Evolutionary conservation across 192 early-diverging fungal genomes (phyloP).

Genomic region (Linnemannia exigua): DNA sequence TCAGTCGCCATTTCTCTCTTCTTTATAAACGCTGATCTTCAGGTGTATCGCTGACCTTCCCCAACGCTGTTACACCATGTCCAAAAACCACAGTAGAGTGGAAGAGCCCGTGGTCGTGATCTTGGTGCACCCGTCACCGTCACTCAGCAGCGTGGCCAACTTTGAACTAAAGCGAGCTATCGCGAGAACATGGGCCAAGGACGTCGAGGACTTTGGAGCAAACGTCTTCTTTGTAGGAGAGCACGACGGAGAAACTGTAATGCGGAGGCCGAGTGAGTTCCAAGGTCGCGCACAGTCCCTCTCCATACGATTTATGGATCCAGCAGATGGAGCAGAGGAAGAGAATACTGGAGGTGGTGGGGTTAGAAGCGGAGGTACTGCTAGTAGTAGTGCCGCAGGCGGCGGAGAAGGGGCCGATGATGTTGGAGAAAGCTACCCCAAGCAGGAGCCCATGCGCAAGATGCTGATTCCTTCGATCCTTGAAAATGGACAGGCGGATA

Average conservation of each 20-base stretch:
- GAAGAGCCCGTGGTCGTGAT: constrained; percentile 47
- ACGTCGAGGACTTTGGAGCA: constrained; percentile 44
- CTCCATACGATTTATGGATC: constrained; percentile 24
- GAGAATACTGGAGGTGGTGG: neutral
- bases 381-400: neutral
- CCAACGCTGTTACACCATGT: neutral
- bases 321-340: neutral
- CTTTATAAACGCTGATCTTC: too few species aligned
- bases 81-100: neutral
- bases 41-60: too few species aligned
- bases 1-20: neutral
- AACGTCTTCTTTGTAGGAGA: constrained; percentile 52
- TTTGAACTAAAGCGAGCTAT: constrained; percentile 50
- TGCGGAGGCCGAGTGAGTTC: constrained; percentile 49
- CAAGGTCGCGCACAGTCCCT: constrained; percentile 36
- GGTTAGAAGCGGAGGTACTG: neutral
- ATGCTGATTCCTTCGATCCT: constrained; percentile 51
- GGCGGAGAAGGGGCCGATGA: constrained; percentile 1
- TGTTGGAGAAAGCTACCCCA: constrained; percentile 13
- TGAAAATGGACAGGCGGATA: constrained; percentile 45
- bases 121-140: constrained; percentile 48
- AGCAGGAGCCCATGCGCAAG: constrained; percentile 47
- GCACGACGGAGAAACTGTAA: constrained; percentile 49
- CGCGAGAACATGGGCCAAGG: constrained; percentile 55
- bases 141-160: constrained; percentile 30